phyloP scores from a whole-genome alignment of 495 filamentous ascomycete genomes.

The Neurospora sp. region DNA sequence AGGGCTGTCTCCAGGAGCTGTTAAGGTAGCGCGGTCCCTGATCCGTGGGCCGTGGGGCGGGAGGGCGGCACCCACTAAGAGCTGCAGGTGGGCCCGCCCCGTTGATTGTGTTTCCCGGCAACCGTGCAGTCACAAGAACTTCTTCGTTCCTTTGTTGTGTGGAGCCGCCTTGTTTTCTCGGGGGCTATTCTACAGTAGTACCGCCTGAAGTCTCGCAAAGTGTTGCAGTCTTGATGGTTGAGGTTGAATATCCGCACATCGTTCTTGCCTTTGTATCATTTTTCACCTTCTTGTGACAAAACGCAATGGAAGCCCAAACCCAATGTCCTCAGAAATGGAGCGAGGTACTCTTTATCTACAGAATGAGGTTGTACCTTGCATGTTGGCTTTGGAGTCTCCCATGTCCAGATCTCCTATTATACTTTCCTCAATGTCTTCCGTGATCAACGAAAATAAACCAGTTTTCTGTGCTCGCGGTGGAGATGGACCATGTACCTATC shows the following conservation, averaged over 20 bases:
- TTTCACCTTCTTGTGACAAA: background rate
- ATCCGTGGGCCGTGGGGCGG: background rate
- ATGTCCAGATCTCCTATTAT: background rate
- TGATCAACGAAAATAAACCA: background rate
- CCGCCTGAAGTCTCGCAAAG: background rate
- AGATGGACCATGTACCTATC: background rate
- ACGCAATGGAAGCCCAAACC: background rate
- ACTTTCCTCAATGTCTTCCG: background rate
- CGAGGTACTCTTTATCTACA: background rate
- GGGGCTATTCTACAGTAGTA: background rate
- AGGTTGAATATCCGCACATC: background rate
- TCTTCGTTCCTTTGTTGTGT: background rate
- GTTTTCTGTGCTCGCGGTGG: background rate
- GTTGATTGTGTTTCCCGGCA: background rate
- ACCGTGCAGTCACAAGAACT: background rate
- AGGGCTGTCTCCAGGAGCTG: background rate
- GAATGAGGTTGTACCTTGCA: background rate
- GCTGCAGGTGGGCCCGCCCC: background rate
- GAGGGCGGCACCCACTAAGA: background rate
- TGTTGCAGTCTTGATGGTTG: background rate
- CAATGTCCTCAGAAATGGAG: background rate
- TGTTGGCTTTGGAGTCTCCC: background rate
- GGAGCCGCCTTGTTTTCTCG: background rate
- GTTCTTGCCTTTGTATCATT: too few relatives aligned
- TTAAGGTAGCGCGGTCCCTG: background rate